These are phyloP conservation scores for Talaromyces verruculosus DNA, from an alignment of 2,329 filamentous ascomycete genomes.

Conservation along the genomic window DNA sequence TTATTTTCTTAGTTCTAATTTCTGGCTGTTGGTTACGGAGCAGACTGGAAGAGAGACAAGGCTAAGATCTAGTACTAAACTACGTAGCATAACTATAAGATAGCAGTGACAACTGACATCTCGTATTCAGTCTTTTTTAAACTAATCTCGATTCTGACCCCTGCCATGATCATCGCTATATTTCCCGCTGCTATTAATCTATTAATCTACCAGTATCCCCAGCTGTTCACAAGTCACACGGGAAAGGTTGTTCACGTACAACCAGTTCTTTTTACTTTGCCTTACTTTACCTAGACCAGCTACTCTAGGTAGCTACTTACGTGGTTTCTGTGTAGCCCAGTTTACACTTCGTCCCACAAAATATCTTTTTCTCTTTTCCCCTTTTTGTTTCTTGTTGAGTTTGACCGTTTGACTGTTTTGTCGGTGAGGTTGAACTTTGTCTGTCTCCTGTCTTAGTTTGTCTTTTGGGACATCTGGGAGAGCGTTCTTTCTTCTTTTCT, in stretches of 20 bases:
- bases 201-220: neutral
- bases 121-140: neutral
- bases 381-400: neutral
- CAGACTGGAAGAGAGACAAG: neutral
- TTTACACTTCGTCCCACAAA: constrained; percentile 1
- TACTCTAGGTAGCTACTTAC: neutral
- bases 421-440: neutral
- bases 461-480: neutral
- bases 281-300: neutral
- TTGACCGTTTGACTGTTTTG: neutral
- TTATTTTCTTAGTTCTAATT: neutral
- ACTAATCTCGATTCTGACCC: neutral
- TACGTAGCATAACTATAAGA: neutral
- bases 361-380: neutral
- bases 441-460: neutral
- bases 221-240: constrained; percentile 3
- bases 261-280: neutral
- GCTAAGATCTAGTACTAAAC: neutral
- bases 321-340: constrained; percentile 6
- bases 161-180: neutral
- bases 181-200: neutral
- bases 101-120: neutral
- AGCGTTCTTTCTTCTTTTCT: too few species aligned
- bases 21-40: neutral
- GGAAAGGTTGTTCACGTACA: neutral